Base-by-base conservation (phyloP, 179 eudicot genomes). In the Gypsophila paniculata region DNA sequence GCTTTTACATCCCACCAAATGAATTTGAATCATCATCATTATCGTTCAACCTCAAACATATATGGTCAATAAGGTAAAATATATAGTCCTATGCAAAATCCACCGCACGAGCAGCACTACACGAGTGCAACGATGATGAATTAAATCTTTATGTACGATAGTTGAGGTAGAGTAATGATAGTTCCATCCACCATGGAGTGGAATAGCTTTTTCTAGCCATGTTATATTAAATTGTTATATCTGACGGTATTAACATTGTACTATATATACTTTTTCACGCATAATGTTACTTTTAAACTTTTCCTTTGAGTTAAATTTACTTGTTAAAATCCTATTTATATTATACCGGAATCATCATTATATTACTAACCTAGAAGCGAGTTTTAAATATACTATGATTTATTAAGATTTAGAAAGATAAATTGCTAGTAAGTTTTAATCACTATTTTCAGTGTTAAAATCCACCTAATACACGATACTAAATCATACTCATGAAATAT, bases 51-150 rank as follows among this genome's bases (percentile, higher is more conserved):
- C 42, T 42, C 8, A 39, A 29, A 63, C 65, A 29, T 29, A 29
- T 29, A 48, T 68, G 67, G 76, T 77, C 72, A 75, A 76, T 42
- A 51, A 12, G 8, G 3, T 18, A 49, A 52, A 53, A 53, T 32
- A 29, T 29, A 29, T 29, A 29, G 34, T 29, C 34, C 34, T 34
- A 36, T 38, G 60, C 38, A 61, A 46, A 78, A 14, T 69, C 71
- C 36, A 61, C 39, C 77, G 44, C 81, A 78, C 81, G 74, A 73
- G 63, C 69, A 71, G 68, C 9, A 39, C 8, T 65, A 71, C 75
- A 71, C 68, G 75, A 65, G 62, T 9, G 38, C 18, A 34, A 61
- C 23, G 25, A 51, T 60, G 14, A 60, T 21, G 19, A 66, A 12
- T 2, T 12, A 66, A 66, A 32, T 75, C 19, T 46, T 71, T 29